Base-by-base conservation (phyloP, 371 early-diverging fungal genomes). In the Mucor mucedo region DNA sequence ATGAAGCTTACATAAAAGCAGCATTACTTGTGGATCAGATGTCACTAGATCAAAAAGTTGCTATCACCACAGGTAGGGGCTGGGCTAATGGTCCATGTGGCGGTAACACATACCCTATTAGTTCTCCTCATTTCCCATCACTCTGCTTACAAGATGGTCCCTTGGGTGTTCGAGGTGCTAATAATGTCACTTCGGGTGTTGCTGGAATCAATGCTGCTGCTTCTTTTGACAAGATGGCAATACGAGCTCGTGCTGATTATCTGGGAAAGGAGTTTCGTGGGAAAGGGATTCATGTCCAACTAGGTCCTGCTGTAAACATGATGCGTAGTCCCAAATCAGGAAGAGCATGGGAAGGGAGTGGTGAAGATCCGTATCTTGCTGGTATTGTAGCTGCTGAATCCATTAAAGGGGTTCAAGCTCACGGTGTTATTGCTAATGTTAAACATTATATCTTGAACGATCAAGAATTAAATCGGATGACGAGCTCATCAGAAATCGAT, bases 291-390 rank as follows among this genome's bases (percentile, higher is more conserved):
- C 72, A 87, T 59, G 62, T 69, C 11, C 71, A 71, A 38, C 60
- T 88, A 11, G 84, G 81, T 5, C 86, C 84, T 29, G 69, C 67
- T 35, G 66, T 82, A 69, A 83, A 85, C 64, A 62, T 84, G 33
- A 60, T 70, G 52, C 73, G 84, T n/a, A 56, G 71, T 13, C 84
- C 84, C 14, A 55, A 66, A 14, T 76, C 69, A 42, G 88, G 88
- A n/a, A 71, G 88, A 62, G 78, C 71, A 33, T 87, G 86, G 86
- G 88, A 87, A 72, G 76, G 72, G 9, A 74, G 73, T 52, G 85
- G 86, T 33, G 88, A 79, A 65, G 88, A 88, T 52, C 87, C 89
- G 10, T 87, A 70, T 55, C 75, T 88, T 28, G 60, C 79, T 21
- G 79, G 76, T 42, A 68, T 79, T 5, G 62, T 65, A n/a, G 61